Evolutionary conservation across 768 basidiomycete genomes (phyloP), one percentile per base, ranked within the genome.

Genomic region (Fistulinella prunicolor): DNA sequence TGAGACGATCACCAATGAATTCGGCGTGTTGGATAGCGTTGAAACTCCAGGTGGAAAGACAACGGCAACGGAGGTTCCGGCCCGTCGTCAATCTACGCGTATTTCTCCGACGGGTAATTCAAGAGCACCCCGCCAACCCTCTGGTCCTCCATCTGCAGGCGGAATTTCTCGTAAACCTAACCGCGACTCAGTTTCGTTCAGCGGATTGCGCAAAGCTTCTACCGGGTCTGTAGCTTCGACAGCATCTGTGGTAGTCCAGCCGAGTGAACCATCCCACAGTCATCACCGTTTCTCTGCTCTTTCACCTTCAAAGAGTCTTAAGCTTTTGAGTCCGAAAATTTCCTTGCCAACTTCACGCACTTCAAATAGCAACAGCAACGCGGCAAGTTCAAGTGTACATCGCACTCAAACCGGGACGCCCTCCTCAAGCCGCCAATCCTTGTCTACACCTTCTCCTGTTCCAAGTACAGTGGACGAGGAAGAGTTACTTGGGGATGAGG

Each of bases 401-500:
- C 78, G 72, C 51, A 69, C 73, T 44, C 74, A 79, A 51, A 77
- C 83, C 57, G 67, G 75, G 32, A 72, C 86, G 2, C 86, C 85
- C 13, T 82, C 86, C 1, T 81, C 83, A 4, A 85, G 83, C 58
- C 78, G 85, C 29, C 83, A 87, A 50, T 87, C 87, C 19, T 67
- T 86, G 20, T 91, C 87, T 4, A 90, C 89, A 2, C 89, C 91
- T 3, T 95, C 94, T 2, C 93, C 94, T 0, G 81, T 79, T 6
- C 85, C 85, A 22, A 84, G 81, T 56, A 73, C 79, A 3, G 73
- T 88, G 3, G 91, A 91, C 49, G 94, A 94, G 50, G 92, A 94
- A 53, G 90, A 94, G 64, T 42, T 86, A 7, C 70, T 88, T 16
- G 96, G 90, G 14, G 96, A 99, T 62, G 94, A 96, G 52, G 96